These are phyloP conservation scores for Cephaloascus albidus DNA, from an alignment of 805 yeast species.

Conservation along the genomic window DNA sequence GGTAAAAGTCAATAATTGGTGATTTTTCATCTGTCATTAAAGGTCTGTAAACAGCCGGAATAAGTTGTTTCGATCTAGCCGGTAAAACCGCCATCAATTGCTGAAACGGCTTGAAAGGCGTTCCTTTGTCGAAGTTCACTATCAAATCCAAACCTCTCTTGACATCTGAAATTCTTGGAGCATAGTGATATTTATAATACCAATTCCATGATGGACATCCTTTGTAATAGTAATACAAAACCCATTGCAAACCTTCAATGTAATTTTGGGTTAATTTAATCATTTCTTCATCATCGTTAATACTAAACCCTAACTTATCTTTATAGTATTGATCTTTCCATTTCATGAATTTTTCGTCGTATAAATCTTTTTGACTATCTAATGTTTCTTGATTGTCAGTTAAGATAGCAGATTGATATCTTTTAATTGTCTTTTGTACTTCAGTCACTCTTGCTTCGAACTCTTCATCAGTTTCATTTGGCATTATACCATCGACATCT, in stretches of 20 bases:
- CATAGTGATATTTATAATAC: constrained; percentile 84
- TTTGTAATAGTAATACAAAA: constrained; percentile 76
- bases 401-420: constrained; percentile 54
- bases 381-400: constrained; percentile 50
- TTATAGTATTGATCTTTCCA: constrained; percentile 88
- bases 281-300: constrained; percentile 50
- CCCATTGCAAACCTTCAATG: constrained; percentile 96
- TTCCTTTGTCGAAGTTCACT: constrained; percentile 56
- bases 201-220: constrained; percentile 96
- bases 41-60: constrained; percentile 70
- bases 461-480: constrained; percentile 60
- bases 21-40: constrained; percentile 82
- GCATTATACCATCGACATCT: constrained; percentile 68
- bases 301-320: constrained; percentile 61
- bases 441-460: constrained; percentile 41
- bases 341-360: constrained; percentile 60
- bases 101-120: constrained; percentile 86
- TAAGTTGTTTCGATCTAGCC: constrained; percentile 72
- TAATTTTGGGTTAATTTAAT: constrained; percentile 67
- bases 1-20: constrained; percentile 86
- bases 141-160: constrained; percentile 57
- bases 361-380: constrained; percentile 46
- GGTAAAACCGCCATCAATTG: constrained; percentile 98
- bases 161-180: constrained; percentile 91
- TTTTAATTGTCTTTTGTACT: constrained; percentile 46